A percentile compares a stretch with the other conserved stretches of the same genome.
These are phyloP conservation scores for Panaeolus cyanescens DNA, from an alignment of 768 basidiomycete genomes.

Conservation along the genomic window DNA sequence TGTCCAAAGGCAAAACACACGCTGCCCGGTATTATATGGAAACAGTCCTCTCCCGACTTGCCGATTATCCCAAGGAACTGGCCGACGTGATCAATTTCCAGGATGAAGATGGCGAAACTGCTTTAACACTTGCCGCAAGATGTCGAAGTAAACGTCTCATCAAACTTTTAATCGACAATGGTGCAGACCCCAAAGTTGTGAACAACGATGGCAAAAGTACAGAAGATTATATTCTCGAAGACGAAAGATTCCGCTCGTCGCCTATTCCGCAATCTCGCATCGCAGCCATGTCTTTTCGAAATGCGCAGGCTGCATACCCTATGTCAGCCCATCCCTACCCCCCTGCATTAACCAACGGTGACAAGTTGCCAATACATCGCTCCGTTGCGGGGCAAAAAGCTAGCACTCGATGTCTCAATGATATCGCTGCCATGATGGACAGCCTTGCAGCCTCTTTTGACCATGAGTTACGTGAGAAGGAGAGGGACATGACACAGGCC, in stretches of 20 bases:
- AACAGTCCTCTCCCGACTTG: conserved; percentile 81
- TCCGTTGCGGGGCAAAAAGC: conserved; percentile 86
- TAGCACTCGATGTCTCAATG: conserved; percentile 81
- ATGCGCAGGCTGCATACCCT: conserved; percentile 62
- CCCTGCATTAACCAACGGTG: conserved; percentile 54
- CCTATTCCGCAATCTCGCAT: conserved; percentile 76
- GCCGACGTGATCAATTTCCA: conserved; percentile 99
- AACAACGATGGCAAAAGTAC: conserved; percentile 96
- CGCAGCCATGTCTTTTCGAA: conserved; percentile 71
- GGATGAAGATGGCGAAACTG: conserved; percentile 98
- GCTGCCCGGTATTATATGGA: conserved; percentile 99
- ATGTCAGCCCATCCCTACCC: conserved; percentile 44
- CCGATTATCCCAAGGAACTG: conserved; percentile 93
- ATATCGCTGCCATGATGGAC: conserved; percentile 85
- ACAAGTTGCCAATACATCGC: conserved; percentile 77
- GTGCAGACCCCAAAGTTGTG: conserved; percentile 91
- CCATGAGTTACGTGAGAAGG: conserved; percentile 87
- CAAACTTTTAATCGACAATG: conserved; percentile 93
- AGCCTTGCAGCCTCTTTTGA: conserved; percentile 89
- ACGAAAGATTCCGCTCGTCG: conserved; percentile 94
- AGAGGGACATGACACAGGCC: conserved; percentile 89
- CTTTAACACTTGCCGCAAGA: conserved; percentile 93
- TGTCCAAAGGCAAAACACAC: conserved; percentile 97
- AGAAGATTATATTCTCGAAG: conserved; percentile 98
- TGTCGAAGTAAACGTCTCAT: conserved; percentile 95